Conservation (phyloP, 2,329 filamentous ascomycete species). For the Cordyceps fumosorosea region DNA sequence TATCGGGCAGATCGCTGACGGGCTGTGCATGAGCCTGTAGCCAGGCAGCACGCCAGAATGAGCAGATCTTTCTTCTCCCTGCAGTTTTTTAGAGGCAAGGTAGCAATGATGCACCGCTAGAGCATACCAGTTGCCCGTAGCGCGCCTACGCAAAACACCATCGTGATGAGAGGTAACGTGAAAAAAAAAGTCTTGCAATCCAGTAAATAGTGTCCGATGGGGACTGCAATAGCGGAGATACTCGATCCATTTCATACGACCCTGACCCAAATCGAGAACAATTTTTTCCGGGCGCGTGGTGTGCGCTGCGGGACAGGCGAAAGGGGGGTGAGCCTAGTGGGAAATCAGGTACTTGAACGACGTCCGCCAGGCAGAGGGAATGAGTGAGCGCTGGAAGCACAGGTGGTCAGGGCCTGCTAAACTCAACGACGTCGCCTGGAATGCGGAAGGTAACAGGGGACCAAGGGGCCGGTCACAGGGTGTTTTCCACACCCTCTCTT, state of each 20-base stretch:
- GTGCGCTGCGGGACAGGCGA: neutral
- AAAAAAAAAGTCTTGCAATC: neutral
- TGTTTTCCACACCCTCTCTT: neutral
- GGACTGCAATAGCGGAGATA: conserved; percentile 1
- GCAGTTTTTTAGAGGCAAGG: neutral
- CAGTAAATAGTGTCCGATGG: neutral
- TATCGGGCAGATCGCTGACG: conserved; percentile 4
- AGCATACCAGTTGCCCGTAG: neutral
- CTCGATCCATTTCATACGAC: conserved; percentile 10
- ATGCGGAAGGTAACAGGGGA: neutral
- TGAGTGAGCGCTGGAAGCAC: neutral
- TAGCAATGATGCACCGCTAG: neutral
- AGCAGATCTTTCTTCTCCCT: neutral
- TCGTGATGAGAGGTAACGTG: neutral
- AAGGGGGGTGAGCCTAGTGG: neutral
- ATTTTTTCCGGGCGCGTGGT: neutral
- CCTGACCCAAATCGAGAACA: conserved; percentile 7
- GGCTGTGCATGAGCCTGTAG: neutral
- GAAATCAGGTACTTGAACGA: conserved; percentile 2
- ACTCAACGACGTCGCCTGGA: neutral
- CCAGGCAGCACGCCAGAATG: neutral
- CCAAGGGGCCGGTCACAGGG: neutral
- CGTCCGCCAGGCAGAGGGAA: neutral
- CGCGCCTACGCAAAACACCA: neutral
- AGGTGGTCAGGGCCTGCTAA: neutral